Percentiles rank a stretch among this genome's conserved stretches.
phyloP scores from a whole-genome alignment of 441 rosid species.

The Populus hybrid region DNA sequence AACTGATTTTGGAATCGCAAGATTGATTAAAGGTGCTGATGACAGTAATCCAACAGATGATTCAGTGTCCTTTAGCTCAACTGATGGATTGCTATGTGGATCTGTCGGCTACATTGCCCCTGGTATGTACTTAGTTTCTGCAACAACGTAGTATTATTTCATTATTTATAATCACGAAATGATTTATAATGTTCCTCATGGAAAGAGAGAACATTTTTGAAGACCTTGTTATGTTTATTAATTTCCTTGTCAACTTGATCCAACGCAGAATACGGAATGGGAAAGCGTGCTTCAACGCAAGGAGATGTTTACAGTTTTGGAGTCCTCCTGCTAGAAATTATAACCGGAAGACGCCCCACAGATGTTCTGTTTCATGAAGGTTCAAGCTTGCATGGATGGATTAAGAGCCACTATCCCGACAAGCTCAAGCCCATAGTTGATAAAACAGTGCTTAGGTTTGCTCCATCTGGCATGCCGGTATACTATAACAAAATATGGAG shows the following conservation, averaged over 20 bases:
- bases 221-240: neutral
- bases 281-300: conserved; percentile 61
- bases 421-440: conserved; percentile 57
- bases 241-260: conserved; percentile 9
- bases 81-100: conserved; percentile 71
- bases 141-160: neutral
- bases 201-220: neutral
- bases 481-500: conserved; percentile 37
- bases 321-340: conserved; percentile 69
- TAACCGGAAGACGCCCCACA: conserved; percentile 66
- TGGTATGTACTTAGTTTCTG: conserved; percentile 38
- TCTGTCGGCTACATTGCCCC: conserved; percentile 91
- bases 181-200: neutral
- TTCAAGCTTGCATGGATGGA: conserved; percentile 70
- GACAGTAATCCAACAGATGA: conserved; percentile 32
- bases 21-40: conserved; percentile 48
- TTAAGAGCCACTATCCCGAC: conserved; percentile 61
- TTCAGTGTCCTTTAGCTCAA: conserved; percentile 55
- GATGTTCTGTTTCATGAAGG: conserved; percentile 53
- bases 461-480: conserved; percentile 31
- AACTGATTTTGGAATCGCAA: conserved; percentile 81
- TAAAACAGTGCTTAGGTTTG: conserved; percentile 42
- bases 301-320: conserved; percentile 93
- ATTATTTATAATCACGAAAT: neutral
- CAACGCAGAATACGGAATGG: conserved; percentile 74